These are phyloP conservation scores for Mimosa pudica DNA, from an alignment of 306 rosid genomes.

Conservation along the genomic window DNA sequence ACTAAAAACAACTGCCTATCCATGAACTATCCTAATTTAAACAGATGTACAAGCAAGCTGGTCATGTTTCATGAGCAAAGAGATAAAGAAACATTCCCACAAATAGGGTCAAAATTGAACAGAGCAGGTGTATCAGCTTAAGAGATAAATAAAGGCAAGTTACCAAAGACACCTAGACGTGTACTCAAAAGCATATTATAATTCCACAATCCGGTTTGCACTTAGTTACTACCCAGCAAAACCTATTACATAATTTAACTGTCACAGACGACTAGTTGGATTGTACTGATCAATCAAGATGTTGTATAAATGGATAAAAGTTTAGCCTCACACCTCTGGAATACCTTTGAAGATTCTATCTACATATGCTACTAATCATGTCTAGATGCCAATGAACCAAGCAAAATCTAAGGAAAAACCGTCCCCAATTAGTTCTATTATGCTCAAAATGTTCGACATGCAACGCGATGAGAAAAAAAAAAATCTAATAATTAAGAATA, in stretches of 20 bases:
- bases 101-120: background rate
- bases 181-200: constrained; percentile 1
- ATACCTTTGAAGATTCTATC: background rate
- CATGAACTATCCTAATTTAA: too few species aligned
- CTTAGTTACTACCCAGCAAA: background rate
- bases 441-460: constrained; percentile 3
- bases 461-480: constrained; percentile 28
- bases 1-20: background rate
- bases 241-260: background rate
- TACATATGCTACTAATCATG: background rate
- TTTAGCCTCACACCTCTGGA: background rate
- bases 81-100: background rate
- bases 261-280: background rate
- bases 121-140: background rate
- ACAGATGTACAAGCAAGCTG: background rate
- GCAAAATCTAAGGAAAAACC: background rate
- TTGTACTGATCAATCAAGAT: background rate
- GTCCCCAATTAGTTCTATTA: background rate
- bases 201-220: constrained; percentile 1
- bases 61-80: background rate
- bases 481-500: background rate
- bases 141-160: constrained; percentile 4
- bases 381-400: background rate
- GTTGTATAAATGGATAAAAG: background rate
- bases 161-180: background rate